Evolutionary conservation across 768 basidiomycete species (phyloP).

Genomic region (Cubamyces sp.): DNA sequence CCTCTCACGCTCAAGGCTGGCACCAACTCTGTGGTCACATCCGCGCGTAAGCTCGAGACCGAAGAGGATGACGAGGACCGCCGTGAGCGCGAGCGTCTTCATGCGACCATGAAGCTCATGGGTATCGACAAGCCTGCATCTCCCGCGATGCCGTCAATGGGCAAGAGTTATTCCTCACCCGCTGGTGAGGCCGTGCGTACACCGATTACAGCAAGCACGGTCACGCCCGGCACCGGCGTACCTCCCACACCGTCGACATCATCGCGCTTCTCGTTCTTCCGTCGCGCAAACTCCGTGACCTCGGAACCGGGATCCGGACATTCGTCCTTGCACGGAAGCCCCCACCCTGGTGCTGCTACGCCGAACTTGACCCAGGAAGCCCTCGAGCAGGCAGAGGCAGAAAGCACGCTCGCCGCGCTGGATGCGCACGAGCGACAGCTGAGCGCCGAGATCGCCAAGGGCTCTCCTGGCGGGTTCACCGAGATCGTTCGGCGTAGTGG

Average conservation of each 20-base stretch:
- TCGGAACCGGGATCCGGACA: conserved; percentile 54
- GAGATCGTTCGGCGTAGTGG: conserved; percentile 61
- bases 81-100: conserved; percentile 82
- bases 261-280: conserved; percentile 75
- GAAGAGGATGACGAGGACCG: conserved; percentile 93
- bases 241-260: conserved; percentile 39
- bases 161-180: conserved; percentile 47
- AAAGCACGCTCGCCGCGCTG: conserved; percentile 73
- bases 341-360: conserved; percentile 31
- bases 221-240: conserved; percentile 30
- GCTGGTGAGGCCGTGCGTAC: conserved; percentile 15
- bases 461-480: conserved; percentile 75
- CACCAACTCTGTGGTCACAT: conserved; percentile 53
- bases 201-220: conserved; percentile 30
- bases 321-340: conserved; percentile 39
- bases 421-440: conserved; percentile 78
- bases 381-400: conserved; percentile 77
- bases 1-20: conserved; percentile 78
- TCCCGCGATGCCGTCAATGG: conserved; percentile 37
- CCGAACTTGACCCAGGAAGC: conserved; percentile 71
- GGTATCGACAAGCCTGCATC: conserved; percentile 76
- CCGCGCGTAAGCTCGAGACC: conserved; percentile 81
- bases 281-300: conserved; percentile 47
- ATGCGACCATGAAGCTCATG: conserved; percentile 93
- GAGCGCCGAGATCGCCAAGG: conserved; percentile 77